These are phyloP conservation scores for Saccharum spontaneum DNA, from an alignment of 176 grass and related monocot genomes.

Conservation along the genomic window DNA sequence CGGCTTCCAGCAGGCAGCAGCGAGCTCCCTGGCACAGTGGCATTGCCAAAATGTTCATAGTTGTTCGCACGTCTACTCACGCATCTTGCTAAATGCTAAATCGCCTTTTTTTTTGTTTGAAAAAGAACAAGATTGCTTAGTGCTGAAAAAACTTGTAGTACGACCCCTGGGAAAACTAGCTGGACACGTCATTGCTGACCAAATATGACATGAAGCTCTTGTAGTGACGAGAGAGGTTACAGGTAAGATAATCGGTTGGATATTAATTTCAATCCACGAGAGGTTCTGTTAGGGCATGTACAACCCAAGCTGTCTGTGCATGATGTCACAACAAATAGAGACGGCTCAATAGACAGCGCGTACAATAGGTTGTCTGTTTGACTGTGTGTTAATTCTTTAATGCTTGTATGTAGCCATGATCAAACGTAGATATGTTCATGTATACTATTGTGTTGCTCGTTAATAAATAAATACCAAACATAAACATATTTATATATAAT, in stretches of 20 bases:
- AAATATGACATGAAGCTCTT: neutral
- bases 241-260: neutral
- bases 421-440: too few relatives aligned
- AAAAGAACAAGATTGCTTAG: neutral
- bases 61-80: constrained; percentile 10
- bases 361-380: too few relatives aligned
- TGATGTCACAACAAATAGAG: too few relatives aligned
- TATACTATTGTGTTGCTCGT: too few relatives aligned
- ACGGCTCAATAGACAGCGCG: too few relatives aligned
- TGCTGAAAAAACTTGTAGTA: constrained; percentile 6
- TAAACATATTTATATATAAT: too few relatives aligned
- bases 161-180: neutral
- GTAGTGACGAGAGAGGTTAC: neutral
- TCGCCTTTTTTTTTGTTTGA: neutral
- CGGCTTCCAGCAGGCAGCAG: neutral
- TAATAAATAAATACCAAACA: too few relatives aligned
- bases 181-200: neutral
- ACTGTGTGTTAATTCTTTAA: too few relatives aligned
- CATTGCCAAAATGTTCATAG: neutral
- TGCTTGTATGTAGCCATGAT: too few relatives aligned
- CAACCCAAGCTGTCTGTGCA: too few relatives aligned
- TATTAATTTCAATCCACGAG: neutral
- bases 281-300: neutral
- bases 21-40: neutral
- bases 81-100: constrained; percentile 13